A percentile compares a stretch with the other conserved stretches of the same genome.
Conservation (phyloP, 208 protist species). For the Vickermania ingenoplastis region DNA sequence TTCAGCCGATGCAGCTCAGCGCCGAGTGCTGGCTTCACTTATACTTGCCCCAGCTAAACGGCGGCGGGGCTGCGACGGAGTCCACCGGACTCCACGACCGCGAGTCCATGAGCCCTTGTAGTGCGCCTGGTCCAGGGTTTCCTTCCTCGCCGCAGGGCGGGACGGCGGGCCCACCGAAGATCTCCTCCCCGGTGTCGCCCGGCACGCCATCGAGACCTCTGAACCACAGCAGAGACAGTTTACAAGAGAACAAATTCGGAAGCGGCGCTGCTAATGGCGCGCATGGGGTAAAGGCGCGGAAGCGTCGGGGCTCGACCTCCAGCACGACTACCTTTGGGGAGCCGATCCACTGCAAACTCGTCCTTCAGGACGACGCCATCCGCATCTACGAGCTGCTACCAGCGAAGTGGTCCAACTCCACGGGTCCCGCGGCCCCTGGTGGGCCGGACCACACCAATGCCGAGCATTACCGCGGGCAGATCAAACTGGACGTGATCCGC, state of each 20-base stretch:
- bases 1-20: background rate
- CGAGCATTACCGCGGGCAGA: background rate
- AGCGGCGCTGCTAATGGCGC: background rate
- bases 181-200: background rate
- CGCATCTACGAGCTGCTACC: background rate
- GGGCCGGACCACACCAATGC: background rate
- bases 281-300: background rate
- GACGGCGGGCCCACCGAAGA: background rate
- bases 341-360: background rate
- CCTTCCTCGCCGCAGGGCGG: background rate
- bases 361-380: background rate
- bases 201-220: background rate
- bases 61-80: no score
- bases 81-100: background rate
- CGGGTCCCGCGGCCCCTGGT: background rate
- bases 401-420: background rate
- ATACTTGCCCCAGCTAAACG: no score
- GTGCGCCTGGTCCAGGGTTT: background rate
- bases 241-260: background rate
- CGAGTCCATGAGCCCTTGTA: background rate
- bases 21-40: background rate
- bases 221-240: background rate
- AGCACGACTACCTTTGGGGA: background rate
- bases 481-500: background rate
- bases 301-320: background rate